Conservation (phyloP, 1,284 basidiomycete species). For the Exobasidium rhododendri region DNA sequence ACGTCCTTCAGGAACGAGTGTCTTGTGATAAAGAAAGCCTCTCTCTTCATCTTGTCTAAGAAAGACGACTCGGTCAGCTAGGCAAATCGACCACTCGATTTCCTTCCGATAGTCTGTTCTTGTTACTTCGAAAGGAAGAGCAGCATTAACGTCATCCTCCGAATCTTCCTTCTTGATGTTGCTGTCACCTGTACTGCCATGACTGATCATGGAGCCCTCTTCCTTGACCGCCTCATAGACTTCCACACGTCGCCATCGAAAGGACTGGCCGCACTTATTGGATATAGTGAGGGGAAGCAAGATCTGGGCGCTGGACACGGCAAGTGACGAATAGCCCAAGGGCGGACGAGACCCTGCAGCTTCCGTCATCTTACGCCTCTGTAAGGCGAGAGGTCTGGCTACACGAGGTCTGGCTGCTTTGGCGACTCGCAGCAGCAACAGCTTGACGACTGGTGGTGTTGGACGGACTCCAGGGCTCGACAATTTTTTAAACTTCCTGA, state of each 20-base stretch:
- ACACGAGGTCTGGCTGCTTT: too few relatives aligned
- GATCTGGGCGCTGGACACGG: conserved; percentile 25
- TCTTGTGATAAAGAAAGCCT: conserved; percentile 41
- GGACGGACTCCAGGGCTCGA: too few relatives aligned
- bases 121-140: background rate
- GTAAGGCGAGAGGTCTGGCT: background rate
- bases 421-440: background rate
- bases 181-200: too few relatives aligned
- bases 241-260: conserved; percentile 45
- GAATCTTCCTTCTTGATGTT: conserved; percentile 18
- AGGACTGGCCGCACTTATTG: conserved; percentile 52
- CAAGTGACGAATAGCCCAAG: conserved; percentile 24
- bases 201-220: conserved; percentile 9
- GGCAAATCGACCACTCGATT: conserved; percentile 50
- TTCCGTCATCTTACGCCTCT: background rate
- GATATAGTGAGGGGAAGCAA: conserved; percentile 47
- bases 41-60: conserved; percentile 43
- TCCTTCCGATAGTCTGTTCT: conserved; percentile 15
- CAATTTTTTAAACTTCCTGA: too few relatives aligned
- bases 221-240: conserved; percentile 26
- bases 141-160: background rate
- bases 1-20: conserved; percentile 17
- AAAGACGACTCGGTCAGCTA: conserved; percentile 49
- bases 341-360: conserved; percentile 25
- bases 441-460: too few relatives aligned